Percentiles rank a stretch among this genome's conserved stretches.
These are phyloP conservation scores for Micractinium conductrix DNA, from an alignment of 139 green algal genomes.

Conservation along the genomic window DNA sequence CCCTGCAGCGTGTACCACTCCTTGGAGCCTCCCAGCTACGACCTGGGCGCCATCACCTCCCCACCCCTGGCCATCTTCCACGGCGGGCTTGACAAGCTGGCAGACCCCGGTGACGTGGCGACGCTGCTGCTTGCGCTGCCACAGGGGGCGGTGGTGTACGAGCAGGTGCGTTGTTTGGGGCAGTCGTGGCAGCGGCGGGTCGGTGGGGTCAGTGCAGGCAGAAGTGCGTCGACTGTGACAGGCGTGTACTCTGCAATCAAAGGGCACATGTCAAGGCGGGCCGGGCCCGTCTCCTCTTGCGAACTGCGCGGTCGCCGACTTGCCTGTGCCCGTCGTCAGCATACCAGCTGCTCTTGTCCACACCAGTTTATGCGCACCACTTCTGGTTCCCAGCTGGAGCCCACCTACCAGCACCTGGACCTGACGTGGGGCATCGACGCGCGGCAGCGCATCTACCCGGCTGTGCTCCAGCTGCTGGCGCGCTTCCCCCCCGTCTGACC, in stretches of 20 bases:
- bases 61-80: slow-evolving; percentile 62
- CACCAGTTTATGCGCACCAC: background rate
- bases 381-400: slow-evolving; percentile 44
- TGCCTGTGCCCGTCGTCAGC: too few species aligned
- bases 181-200: too few species aligned
- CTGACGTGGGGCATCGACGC: slow-evolving; percentile 59
- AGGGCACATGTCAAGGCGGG: too few species aligned
- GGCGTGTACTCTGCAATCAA: too few species aligned
- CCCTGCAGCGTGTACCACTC: slow-evolving; percentile 49
- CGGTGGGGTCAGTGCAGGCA: too few species aligned
- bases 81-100: slow-evolving; percentile 59
- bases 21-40: slow-evolving; percentile 50
- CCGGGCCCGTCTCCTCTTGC: too few species aligned
- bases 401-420: slow-evolving; percentile 69
- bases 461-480: slow-evolving; percentile 50
- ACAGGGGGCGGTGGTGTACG: slow-evolving; percentile 25
- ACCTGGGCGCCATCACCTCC: slow-evolving; percentile 44
- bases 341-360: background rate
- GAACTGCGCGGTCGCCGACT: too few species aligned
- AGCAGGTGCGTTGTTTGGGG: slow-evolving; percentile 10
- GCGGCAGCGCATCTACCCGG: slow-evolving; percentile 44
- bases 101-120: slow-evolving; percentile 53
- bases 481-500: background rate
- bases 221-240: too few species aligned
- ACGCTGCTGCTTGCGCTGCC: slow-evolving; percentile 50